Base-by-base conservation (phyloP, 2,329 filamentous ascomycete genomes). In the Aspergillus sergii region DNA sequence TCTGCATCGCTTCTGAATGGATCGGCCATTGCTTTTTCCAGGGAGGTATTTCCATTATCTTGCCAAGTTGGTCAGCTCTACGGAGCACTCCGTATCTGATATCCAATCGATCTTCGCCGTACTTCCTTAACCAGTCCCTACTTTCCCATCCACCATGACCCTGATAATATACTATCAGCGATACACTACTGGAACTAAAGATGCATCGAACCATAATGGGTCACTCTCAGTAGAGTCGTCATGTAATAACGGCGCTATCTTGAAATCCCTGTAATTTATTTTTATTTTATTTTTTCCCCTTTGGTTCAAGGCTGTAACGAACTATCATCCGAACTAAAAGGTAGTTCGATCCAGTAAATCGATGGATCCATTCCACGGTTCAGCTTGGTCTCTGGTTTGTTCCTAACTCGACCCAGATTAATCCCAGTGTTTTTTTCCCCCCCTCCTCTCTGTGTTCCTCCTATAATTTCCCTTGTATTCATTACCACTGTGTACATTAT, bases 131-230 rank as follows among this genome's bases (percentile, higher is more conserved):
- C 28, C 19, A 32, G 28, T 7, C 34, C 1, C 2, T 54, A 39
- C 45, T 46, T 39, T 51, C 46, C 39, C 50, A 58, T 60, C 60
- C 60, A 65, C 57, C 55, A 58, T 58, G 36, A 50, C 23, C 60
- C 34, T 60, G 63, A 65, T 28, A 14, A 41, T 41, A 10, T 41
- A 36, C 4, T 41, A 41, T 41, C 39, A 9, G 16, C 16, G 19
- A 41, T n/a, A n/a, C 8, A 41, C 8, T 9, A 41, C 39, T 41
- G 39, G 39, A 41, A 41, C 39, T 14, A 16, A n/a, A 41, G 16
- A 41, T 41, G n/a, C 9, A n/a, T 19, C 10, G 19, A 41, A 3
- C n/a, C 14, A 14, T 16, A 39, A 39, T n/a, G 50, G 30, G 23
- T 12, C 26, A 34, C 28, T 48, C 3, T 23, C 12, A 11, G 12